Evolutionary conservation across 2,329 filamentous ascomycete species (phyloP).

Genomic region (Neonectria ditissima): DNA sequence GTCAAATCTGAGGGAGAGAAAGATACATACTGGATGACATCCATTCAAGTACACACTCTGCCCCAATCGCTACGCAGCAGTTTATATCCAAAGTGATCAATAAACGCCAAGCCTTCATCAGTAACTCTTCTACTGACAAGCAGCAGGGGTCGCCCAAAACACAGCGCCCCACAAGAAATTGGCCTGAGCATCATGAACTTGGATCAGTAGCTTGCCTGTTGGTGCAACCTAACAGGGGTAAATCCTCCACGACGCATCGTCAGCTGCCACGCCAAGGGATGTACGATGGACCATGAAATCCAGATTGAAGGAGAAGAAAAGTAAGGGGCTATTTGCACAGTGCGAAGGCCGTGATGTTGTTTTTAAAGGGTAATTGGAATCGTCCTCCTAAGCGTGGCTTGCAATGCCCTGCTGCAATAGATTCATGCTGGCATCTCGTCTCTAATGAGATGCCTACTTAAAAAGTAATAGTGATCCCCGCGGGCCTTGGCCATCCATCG

Average conservation of each 20-base stretch:
- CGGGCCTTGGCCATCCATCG: neutral
- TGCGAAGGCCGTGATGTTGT: neutral
- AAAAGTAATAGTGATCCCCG: neutral
- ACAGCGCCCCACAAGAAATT: neutral
- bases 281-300: neutral
- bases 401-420: too few relatives aligned
- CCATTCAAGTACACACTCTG: neutral
- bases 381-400: too few relatives aligned
- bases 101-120: neutral
- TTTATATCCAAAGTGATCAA: neutral
- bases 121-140: neutral
- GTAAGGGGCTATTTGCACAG: neutral
- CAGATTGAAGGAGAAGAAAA: neutral
- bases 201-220: neutral
- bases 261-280: neutral
- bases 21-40: neutral
- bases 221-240: neutral
- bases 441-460: too few relatives aligned
- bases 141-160: neutral
- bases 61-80: neutral
- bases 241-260: neutral
- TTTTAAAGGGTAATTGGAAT: neutral
- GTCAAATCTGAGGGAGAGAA: neutral
- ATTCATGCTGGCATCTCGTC: too few relatives aligned
- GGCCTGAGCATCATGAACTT: slow-evolving; percentile 8